phyloP scores from a whole-genome alignment of 2,329 filamentous ascomycete species.

The Chrysosporium queenslandicum region DNA sequence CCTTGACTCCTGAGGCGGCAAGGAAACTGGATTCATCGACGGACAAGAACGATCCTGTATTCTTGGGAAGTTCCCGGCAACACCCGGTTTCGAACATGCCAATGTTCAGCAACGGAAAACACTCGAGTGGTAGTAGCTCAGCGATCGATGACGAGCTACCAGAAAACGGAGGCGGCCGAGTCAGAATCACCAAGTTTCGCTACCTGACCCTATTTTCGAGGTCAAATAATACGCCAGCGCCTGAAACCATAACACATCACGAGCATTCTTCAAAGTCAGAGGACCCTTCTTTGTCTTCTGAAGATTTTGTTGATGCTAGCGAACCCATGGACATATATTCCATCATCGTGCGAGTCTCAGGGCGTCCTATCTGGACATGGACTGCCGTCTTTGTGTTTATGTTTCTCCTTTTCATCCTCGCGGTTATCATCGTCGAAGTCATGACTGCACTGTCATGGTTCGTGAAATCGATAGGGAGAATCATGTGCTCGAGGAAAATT shows the following conservation, averaged over 20 bases:
- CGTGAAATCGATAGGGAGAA: not conserved
- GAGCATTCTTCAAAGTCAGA: not conserved
- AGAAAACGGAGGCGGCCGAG: not conserved
- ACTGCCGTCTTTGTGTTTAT: not conserved
- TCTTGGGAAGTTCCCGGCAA: not conserved
- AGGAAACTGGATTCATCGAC: not conserved
- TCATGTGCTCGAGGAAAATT: not conserved
- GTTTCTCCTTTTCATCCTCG: conserved; percentile 13
- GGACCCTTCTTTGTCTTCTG: not conserved
- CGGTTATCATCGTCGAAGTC: conserved; percentile 14
- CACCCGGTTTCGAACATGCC: not conserved
- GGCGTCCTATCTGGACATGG: conserved; percentile 9
- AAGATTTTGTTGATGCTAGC: not conserved
- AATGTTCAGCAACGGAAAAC: not conserved
- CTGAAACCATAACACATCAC: not conserved
- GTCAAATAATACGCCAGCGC: not conserved
- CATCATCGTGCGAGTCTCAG: conserved; percentile 1
- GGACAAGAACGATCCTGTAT: not conserved
- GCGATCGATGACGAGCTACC: not conserved
- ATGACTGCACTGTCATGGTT: not conserved
- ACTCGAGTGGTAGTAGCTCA: not conserved
- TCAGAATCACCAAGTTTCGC: not conserved
- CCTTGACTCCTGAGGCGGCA: not conserved
- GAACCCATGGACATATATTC: not conserved
- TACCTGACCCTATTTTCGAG: conserved; percentile 4